These are phyloP conservation scores for Cucumis melo DNA, from an alignment of 306 rosid species.

Conservation along the genomic window DNA sequence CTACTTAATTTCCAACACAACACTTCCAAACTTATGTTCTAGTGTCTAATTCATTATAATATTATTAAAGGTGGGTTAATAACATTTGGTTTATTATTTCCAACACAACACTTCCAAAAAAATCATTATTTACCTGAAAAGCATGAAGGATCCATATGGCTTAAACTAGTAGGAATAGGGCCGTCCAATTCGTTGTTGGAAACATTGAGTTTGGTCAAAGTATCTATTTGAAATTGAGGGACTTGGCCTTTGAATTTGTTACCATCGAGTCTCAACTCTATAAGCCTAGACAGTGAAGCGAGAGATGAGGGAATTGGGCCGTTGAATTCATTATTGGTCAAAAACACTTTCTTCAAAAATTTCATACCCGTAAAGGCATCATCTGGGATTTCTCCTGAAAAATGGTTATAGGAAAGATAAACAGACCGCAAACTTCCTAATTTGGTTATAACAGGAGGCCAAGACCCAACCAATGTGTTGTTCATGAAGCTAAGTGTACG, in stretches of 20 bases:
- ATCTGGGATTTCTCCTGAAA: constrained; percentile 55
- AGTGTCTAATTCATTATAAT: no score
- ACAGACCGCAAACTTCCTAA: constrained; percentile 32
- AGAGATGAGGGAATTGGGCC: constrained; percentile 75
- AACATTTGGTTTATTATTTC: no score
- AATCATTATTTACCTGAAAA: constrained; percentile 29
- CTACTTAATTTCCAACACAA: no score
- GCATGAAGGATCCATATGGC: constrained; percentile 13
- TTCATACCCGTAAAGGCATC: constrained; percentile 41
- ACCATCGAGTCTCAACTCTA: constrained; percentile 34
- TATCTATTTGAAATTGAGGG: constrained; percentile 28
- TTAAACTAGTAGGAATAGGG: constrained; percentile 46
- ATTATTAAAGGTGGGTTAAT: no score
- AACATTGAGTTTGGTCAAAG: constrained; percentile 30
- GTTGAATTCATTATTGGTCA: constrained; percentile 40
- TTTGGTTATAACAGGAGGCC: constrained; percentile 30
- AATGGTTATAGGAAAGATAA: constrained; percentile 54
- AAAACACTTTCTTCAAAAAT: constrained; percentile 33
- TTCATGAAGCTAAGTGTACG: constrained; percentile 58
- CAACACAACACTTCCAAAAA: no score
- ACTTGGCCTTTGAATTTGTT: constrained; percentile 71
- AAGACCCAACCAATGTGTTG: constrained; percentile 55
- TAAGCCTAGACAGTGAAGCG: constrained; percentile 32
- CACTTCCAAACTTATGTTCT: no score
- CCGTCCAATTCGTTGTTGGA: constrained; percentile 61